Conservation (phyloP, 2,329 filamentous ascomycete species). For the Phyllosticta citrichinensis region DNA sequence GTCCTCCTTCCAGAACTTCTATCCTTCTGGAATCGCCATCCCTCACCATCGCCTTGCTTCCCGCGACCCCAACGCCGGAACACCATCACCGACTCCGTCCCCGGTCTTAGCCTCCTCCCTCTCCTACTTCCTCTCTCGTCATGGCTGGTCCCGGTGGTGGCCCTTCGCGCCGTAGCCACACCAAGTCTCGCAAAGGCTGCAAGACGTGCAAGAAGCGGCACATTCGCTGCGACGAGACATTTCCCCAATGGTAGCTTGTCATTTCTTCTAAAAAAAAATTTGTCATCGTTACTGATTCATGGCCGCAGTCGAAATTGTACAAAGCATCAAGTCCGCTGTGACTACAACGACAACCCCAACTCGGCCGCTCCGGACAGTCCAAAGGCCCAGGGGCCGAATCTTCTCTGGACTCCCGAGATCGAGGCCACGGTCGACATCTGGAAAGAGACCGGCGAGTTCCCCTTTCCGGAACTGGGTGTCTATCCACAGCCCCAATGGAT, state of each 20-base stretch:
- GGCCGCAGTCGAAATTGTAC: slow-evolving; percentile 79
- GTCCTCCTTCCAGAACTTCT: slow-evolving; percentile 2
- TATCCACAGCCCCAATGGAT: slow-evolving; percentile 66
- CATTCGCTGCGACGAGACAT: slow-evolving; percentile 95
- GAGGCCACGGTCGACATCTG: slow-evolving; percentile 73
- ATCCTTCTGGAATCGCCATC: not conserved
- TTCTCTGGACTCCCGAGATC: slow-evolving; percentile 81
- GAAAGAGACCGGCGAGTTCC: slow-evolving; percentile 74
- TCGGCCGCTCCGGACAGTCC: slow-evolving; percentile 49
- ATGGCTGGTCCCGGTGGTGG: slow-evolving; percentile 95
- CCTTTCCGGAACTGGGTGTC: slow-evolving; percentile 71
- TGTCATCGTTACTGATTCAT: not conserved
- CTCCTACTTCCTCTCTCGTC: slow-evolving; percentile 11
- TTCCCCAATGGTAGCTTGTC: slow-evolving; percentile 76
- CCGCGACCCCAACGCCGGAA: not conserved
- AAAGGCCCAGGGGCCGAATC: slow-evolving; percentile 46
- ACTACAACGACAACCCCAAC: slow-evolving; percentile 81
- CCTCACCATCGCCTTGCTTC: not conserved
- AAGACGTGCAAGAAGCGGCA: slow-evolving; percentile 96
- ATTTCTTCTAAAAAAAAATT: no score
- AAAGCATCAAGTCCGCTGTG: slow-evolving; percentile 96
- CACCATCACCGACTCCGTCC: slow-evolving; percentile 7
- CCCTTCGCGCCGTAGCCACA: slow-evolving; percentile 85
- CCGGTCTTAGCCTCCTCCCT: slow-evolving; percentile 2
- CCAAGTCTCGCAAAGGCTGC: slow-evolving; percentile 97